phyloP scores from a whole-genome alignment of 2,329 filamentous ascomycete species.

The Tolypocladium tundrense region DNA sequence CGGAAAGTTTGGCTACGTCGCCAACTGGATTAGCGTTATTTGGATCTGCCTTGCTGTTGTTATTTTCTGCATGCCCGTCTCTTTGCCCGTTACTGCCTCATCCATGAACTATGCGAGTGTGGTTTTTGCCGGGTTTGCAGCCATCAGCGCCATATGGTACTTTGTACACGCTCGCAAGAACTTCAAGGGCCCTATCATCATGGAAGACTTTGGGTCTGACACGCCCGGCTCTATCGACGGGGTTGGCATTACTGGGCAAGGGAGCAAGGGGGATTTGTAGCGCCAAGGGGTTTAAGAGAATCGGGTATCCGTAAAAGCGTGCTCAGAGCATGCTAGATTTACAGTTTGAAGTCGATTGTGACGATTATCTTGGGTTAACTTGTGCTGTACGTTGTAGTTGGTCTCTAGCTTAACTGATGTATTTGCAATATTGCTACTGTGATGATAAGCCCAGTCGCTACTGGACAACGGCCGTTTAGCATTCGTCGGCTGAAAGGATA shows the following conservation, averaged over 20 bases:
- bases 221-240: background rate
- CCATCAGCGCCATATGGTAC: constrained; percentile 53
- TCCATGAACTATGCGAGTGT: constrained; percentile 63
- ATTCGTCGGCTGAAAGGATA: background rate
- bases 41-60: constrained; percentile 64
- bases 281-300: background rate
- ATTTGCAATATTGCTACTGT: background rate
- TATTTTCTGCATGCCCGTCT: constrained; percentile 66
- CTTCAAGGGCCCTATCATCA: constrained; percentile 48
- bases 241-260: background rate
- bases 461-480: background rate
- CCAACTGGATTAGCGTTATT: constrained; percentile 55
- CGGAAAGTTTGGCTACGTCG: constrained; percentile 55
- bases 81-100: constrained; percentile 42
- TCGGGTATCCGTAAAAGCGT: too few relatives aligned
- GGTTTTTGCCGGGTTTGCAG: constrained; percentile 53
- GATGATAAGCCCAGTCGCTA: background rate
- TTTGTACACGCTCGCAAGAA: constrained; percentile 51
- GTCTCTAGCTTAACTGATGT: background rate
- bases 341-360: background rate
- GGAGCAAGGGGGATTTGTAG: background rate
- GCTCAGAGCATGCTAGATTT: background rate
- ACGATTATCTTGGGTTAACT: too few relatives aligned
- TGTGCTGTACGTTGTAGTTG: too few relatives aligned
- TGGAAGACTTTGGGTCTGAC: background rate